phyloP scores from a whole-genome alignment of 805 yeast species.

The Candida tallmaniae region DNA sequence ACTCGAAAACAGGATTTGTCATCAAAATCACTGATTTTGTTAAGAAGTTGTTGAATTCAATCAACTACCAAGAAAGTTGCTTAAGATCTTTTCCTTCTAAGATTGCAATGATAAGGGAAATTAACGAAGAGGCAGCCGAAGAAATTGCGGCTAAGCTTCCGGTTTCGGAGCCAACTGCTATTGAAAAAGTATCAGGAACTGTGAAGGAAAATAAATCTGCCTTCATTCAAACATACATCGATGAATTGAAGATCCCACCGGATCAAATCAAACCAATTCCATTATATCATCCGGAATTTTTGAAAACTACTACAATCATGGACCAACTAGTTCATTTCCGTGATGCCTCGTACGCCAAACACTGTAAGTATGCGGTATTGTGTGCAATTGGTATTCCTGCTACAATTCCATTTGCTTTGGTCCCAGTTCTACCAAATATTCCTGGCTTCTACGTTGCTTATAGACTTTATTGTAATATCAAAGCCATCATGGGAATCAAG shows the following conservation, averaged over 20 bases:
- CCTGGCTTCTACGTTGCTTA: constrained; percentile 87
- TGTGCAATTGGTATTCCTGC: constrained; percentile 66
- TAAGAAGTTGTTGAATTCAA: constrained; percentile 49
- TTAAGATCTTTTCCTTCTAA: constrained; percentile 73
- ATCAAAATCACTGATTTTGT: constrained; percentile 52
- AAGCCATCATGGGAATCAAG: constrained; percentile 69
- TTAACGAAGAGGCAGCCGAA: constrained; percentile 24
- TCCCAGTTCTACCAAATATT: constrained; percentile 87
- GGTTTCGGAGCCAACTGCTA: background rate
- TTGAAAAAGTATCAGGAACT: constrained; percentile 1
- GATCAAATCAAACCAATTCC: constrained; percentile 37
- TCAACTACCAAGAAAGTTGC: constrained; percentile 79
- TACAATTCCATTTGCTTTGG: constrained; percentile 70
- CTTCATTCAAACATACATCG: constrained; percentile 23
- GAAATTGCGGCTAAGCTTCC: background rate
- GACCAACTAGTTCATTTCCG: constrained; percentile 42
- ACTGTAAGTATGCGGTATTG: constrained; percentile 49
- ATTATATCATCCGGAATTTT: constrained; percentile 35
- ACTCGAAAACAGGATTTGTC: constrained; percentile 55
- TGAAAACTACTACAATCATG: constrained; percentile 25
- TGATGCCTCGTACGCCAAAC: constrained; percentile 43
- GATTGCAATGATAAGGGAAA: constrained; percentile 49
- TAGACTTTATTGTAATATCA: constrained; percentile 78
- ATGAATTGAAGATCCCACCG: constrained; percentile 19
- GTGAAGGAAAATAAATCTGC: constrained; percentile 4